These are phyloP conservation scores for Coccinonectria pachysandricola DNA, from an alignment of 2,329 filamentous ascomycete species.

Conservation along the genomic window DNA sequence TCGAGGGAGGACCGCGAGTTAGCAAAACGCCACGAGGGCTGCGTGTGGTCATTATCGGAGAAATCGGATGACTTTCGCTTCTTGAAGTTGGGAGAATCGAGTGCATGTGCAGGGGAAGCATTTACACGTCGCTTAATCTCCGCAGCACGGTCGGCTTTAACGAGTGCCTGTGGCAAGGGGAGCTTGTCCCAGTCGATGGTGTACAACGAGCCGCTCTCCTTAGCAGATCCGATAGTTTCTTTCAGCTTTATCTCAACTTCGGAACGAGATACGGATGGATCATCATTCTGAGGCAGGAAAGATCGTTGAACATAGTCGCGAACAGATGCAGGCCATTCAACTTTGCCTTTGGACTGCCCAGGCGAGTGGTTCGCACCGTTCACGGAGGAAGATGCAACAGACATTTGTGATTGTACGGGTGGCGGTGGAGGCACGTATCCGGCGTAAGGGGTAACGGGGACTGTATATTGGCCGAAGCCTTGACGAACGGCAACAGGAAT, in stretches of 20 bases:
- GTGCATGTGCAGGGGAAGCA: constrained; percentile 12
- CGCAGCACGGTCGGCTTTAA: constrained; percentile 57
- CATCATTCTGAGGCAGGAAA: constrained; percentile 64
- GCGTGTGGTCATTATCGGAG: constrained; percentile 40
- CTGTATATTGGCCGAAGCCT: constrained; percentile 39
- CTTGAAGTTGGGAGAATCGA: constrained; percentile 38
- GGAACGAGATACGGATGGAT: constrained; percentile 47
- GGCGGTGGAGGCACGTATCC: constrained; percentile 21
- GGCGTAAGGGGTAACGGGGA: constrained; percentile 25
- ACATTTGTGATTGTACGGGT: constrained; percentile 16
- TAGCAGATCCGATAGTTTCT: constrained; percentile 71
- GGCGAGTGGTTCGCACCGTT: constrained; percentile 19
- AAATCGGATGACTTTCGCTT: constrained; percentile 76
- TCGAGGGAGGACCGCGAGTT: constrained; percentile 51
- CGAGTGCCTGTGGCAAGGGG: constrained; percentile 76
- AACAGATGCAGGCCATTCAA: constrained; percentile 73
- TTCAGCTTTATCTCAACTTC: constrained; percentile 83
- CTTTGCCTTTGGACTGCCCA: constrained; percentile 44
- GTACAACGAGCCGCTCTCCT: constrained; percentile 61
- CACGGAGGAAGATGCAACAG: constrained; percentile 14
- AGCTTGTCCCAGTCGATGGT: constrained; percentile 73
- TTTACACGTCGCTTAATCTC: constrained; percentile 30
- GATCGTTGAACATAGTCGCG: constrained; percentile 82
- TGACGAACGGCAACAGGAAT: constrained; percentile 53
- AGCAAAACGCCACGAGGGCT: constrained; percentile 67